Evolutionary conservation across 2,329 filamentous ascomycete genomes (phyloP), one percentile per base, ranked within the genome.

Genomic region (Colletotrichum spinosum): DNA sequence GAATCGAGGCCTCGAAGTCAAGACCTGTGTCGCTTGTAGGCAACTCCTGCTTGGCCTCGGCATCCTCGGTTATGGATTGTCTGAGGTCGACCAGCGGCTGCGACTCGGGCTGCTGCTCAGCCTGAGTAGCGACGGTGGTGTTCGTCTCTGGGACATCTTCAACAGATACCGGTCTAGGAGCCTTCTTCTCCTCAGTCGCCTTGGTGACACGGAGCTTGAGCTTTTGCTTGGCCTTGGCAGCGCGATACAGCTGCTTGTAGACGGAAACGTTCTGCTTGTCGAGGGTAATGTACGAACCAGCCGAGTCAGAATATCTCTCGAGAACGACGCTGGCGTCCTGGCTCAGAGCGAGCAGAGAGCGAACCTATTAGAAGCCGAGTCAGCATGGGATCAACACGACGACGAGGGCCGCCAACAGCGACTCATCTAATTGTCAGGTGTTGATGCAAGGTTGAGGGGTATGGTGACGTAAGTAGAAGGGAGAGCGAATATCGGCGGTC

Each of bases 191-290:
- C 60, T 79, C 76, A 25, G 42, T 42, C 25, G 35, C 4, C 65
- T 73, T 68, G 13, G 87, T 90, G 42, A 92, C 90, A 70, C 89
- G 92, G 65, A 99, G 87, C 79, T 96, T 94, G 71, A 99, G 90
- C 89, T 98, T 99, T 70, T 94, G 89, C 86, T 99, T 99, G 42
- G 96, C 96, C 84, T 97, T 99, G 69, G 96, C 96, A 70, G 96
- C 96, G 73, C 96, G 91, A 77, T 96, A 95, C 46, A 99, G 90
- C 77, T 97, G 96, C 84, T 97, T 98, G 85, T 97, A 99, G 73
- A 97, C 92, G 50, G 92, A 85, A 8, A 87, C 80, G 74, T 97
- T 97, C 75, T 84, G 84, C 68, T 88, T 83, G 77, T 97, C 91
- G 66, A 99, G 90, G 49, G 87, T 84, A 70, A 98, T 87, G 79